Evolutionary conservation across 202 grass and related monocot species (phyloP), one percentile per base, ranked within the genome.

Genomic region (Dendrocalamus latiflorus): DNA sequence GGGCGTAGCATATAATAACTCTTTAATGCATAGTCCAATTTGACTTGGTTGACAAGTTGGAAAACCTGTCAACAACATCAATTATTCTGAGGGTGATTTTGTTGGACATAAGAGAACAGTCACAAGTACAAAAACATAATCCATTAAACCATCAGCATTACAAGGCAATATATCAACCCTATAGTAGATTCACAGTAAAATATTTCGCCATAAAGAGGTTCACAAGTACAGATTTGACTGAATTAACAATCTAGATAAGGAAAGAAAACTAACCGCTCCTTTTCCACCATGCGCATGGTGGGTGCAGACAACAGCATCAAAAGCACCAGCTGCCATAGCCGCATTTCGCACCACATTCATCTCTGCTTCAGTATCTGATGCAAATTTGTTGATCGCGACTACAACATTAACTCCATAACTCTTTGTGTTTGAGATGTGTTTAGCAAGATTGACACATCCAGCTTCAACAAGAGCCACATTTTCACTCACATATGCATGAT

Each of bases 211-310:
- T 26, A 65, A 63, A 63, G 4, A 37, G 44, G 26, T 22, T 0
- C 5, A 72, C 34, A 54, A 70, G 50, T 24, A 42, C 60, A 26
- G 6, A 59, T 20, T 45, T 25, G 9, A 63, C 34, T 57, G 2
- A 81, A 81, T 48, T 44, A 69, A 71, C 6, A 80, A 77, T 9
- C 7, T 71, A 85, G 30, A 25, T 12, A 65, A 71, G 26, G 30
- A 82, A 53, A 78, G 17, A 53, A 24, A 83, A 99, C 93, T 87
- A 72, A 96, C 96, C 78, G 89, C 91, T 86, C 96, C 96, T 96
- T 90, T 94, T 79, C 93, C 96, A 86, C 96, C 96, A 65, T 99
- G 93, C 9, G 96, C 96, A 86, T 99, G 96, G 81, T 99, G 96
- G 48, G 87, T 93, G 79, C 93, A 99, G 13, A 96, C 65, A 0